phyloP scores from a whole-genome alignment of 129 eudicot species.

The Ambrosia trifida region DNA sequence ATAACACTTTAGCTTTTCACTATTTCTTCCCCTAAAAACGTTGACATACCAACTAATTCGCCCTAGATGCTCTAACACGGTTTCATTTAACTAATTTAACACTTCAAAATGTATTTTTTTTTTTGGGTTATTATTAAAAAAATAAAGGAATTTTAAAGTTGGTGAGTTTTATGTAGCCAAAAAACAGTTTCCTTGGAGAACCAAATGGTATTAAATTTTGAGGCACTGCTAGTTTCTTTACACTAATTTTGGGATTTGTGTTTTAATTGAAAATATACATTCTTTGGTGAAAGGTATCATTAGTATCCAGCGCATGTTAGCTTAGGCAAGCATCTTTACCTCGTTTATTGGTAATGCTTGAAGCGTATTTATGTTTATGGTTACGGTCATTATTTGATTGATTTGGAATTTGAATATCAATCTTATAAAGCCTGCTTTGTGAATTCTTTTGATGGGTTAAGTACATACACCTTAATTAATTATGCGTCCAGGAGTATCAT shows the following conservation, averaged over 20 bases:
- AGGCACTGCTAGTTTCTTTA: conserved; percentile 1
- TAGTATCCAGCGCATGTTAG: conserved; percentile 31
- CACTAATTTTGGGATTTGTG: conserved; percentile 30
- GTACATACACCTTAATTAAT: not conserved
- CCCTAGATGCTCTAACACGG: too few species aligned
- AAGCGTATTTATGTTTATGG: not conserved
- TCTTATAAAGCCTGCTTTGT: conserved; percentile 29
- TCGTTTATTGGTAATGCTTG: conserved; percentile 31
- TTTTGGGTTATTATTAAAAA: too few species aligned
- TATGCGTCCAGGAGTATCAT: not conserved
- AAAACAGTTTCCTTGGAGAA: not conserved
- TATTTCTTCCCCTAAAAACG: too few species aligned
- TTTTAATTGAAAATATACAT: conserved; percentile 31
- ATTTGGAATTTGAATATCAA: conserved; percentile 15
- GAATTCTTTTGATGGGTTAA: not conserved
- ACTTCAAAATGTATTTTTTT: too few species aligned
- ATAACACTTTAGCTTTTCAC: too few species aligned
- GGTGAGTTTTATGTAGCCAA: conserved; percentile 27
- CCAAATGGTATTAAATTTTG: not conserved
- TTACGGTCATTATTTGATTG: conserved; percentile 25
- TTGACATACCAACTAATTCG: too few species aligned
- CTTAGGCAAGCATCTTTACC: conserved; percentile 24
- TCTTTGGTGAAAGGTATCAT: conserved; percentile 30
- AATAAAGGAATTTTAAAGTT: not conserved
- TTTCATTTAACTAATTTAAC: too few species aligned